Percentiles rank a stretch among this genome's conserved stretches.
Conservation (phyloP, 768 basidiomycete species). For the Psilocybe subaeruginosa region DNA sequence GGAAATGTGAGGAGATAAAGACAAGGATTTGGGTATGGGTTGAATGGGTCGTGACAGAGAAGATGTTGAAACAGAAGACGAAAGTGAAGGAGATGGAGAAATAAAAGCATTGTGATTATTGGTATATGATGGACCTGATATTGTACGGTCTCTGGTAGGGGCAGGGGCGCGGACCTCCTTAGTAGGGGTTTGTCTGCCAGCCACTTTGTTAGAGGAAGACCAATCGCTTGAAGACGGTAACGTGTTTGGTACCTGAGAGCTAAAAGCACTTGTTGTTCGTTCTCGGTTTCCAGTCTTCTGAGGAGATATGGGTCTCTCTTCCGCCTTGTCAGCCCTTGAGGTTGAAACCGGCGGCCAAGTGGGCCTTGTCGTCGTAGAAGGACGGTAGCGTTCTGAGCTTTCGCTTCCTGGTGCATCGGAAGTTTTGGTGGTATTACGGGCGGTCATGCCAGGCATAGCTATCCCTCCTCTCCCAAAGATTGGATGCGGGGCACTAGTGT, state of each 20-base stretch:
- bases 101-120: not conserved
- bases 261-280: conserved; percentile 54
- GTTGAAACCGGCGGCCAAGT: conserved; percentile 24
- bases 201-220: conserved; percentile 20
- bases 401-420: conserved; percentile 11
- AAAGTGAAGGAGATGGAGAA: conserved; percentile 16
- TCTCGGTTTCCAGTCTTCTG: conserved; percentile 46
- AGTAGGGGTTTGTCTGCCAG: conserved; percentile 20
- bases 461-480: conserved; percentile 76
- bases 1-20: conserved; percentile 45
- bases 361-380: conserved; percentile 21
- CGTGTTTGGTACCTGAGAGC: conserved; percentile 17
- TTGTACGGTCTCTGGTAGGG: conserved; percentile 25
- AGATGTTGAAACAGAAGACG: conserved; percentile 34
- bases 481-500: conserved; percentile 64
- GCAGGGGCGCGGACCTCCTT: conserved; percentile 12
- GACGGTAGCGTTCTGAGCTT: conserved; percentile 18
- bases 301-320: conserved; percentile 39
- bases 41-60: conserved; percentile 58
- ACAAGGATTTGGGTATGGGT: conserved; percentile 49
- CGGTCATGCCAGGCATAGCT: conserved; percentile 74
- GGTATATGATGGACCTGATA: conserved; percentile 22
- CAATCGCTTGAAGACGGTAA: conserved; percentile 20
- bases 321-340: conserved; percentile 31
- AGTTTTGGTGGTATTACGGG: conserved; percentile 22